Base-by-base conservation (phyloP, 108 stramenopile species). In the Schizochytrium sp. region DNA sequence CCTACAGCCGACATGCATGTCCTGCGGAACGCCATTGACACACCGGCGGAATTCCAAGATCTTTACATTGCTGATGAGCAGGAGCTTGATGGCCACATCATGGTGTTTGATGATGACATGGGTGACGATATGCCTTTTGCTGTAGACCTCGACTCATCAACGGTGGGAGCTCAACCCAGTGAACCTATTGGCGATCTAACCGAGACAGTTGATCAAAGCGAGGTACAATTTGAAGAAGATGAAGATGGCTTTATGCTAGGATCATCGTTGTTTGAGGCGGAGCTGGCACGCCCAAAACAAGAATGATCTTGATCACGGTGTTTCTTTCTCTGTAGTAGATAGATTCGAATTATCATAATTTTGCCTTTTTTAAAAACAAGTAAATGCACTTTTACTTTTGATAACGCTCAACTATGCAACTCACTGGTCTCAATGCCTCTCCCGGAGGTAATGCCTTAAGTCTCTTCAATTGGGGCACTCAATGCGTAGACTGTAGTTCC, bases 51-150 rank as follows among this genome's bases (percentile, higher is more conserved):
- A 55, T 83, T 83, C 53, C 76, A 83, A 28, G 76, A 83, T 28
- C 76, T 83, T 38, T 83, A 83, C 47, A 83, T 83, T 10, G 50
- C 76, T 5, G 76, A 42, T 53, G 76, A 83, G 47, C 76, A 83
- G 55, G 76, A 83, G 53, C 47, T 83, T 42, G 76, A 83, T 40
- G 50, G 55, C 17, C 76, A 83, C 53, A 83, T 83, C 55, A 47
- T 83, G 38, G 2, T 83, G 38, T 83, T 83, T 3, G 76, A 83
- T 53, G 76, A 83, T 2, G 76, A 83, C 76, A 83, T 83, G 76
- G 10, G 10, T 42, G 28, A 60, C 59, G 0, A n/a, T 60, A 19
- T 60, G 17, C 59, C 59, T 60, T 60, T n/a, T n/a, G 59, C 17
- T 19, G 19, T n/a, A 17, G 59, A 60, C 59, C 19, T 60, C 59